Evolutionary conservation across 176 grass and related monocot species (phyloP).

Genomic region (Paspalum notatum): DNA sequence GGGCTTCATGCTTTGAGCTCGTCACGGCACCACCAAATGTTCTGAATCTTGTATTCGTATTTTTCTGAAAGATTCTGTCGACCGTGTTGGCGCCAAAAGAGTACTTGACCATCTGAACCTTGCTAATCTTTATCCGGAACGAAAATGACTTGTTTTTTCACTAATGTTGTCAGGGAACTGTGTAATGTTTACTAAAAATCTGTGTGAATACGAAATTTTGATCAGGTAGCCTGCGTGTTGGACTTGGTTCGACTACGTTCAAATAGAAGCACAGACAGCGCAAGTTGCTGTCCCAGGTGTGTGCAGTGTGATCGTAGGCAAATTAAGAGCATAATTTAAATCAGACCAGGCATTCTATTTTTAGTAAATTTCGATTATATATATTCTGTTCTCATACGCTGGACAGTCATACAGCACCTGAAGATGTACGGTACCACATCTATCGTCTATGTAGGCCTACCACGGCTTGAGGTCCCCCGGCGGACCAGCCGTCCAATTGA

Average conservation of each 20-base stretch:
- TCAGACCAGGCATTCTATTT: not conserved
- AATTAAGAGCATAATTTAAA: not conserved
- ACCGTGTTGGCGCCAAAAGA: not conserved
- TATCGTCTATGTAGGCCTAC: not conserved
- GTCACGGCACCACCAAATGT: conserved; percentile 1
- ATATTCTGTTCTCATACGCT: not conserved
- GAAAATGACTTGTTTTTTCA: not conserved
- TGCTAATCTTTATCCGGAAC: not conserved
- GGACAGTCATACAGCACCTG: not conserved
- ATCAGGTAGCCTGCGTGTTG: no score
- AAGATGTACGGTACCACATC: not conserved
- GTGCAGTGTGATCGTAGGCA: no score
- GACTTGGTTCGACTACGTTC: no score
- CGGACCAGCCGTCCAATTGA: conserved; percentile 30
- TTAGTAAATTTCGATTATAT: not conserved
- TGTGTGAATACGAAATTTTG: no score
- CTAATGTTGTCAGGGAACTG: not conserved
- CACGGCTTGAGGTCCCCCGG: conserved; percentile 25
- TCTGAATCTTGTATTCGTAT: conserved; percentile 38
- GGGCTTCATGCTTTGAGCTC: conserved; percentile 51
- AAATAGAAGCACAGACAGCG: no score
- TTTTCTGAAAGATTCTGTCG: conserved; percentile 23
- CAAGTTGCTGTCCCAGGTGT: no score
- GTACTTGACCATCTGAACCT: not conserved
- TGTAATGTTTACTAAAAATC: no score